A percentile compares a stretch with the other conserved stretches of the same genome.
Conservation (phyloP, 2,329 filamentous ascomycete species). For the Didymella glomerata region DNA sequence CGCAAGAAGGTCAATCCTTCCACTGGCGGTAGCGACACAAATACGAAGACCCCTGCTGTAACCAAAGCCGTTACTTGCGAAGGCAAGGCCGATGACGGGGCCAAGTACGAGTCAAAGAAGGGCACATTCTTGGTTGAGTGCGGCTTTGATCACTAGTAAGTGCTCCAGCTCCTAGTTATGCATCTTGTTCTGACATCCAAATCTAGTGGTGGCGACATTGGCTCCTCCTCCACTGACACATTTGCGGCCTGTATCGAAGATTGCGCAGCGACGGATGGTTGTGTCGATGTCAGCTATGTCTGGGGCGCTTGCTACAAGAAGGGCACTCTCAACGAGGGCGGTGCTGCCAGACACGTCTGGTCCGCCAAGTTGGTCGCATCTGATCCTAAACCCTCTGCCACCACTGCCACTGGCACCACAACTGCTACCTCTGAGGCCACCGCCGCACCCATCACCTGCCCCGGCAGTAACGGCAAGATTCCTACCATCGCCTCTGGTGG, state of each 20-base stretch:
- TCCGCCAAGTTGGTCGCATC: constrained; percentile 13
- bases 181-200: background rate
- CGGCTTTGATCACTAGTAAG: constrained; percentile 16
- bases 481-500: constrained; percentile 13
- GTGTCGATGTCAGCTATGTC: constrained; percentile 18
- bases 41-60: background rate
- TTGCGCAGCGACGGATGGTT: constrained; percentile 14
- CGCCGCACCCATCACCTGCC: constrained; percentile 10
- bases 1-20: constrained; percentile 18
- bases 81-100: constrained; percentile 16
- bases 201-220: constrained; percentile 15
- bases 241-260: constrained; percentile 21
- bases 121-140: constrained; percentile 17
- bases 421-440: background rate
- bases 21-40: background rate
- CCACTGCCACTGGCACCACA: background rate
- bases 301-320: constrained; percentile 19
- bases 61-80: constrained; percentile 11
- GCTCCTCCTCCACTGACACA: constrained; percentile 9
- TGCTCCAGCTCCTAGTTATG: background rate
- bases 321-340: constrained; percentile 13
- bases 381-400: constrained; percentile 4
- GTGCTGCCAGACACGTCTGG: constrained; percentile 16
- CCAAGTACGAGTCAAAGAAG: constrained; percentile 17
- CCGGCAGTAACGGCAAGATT: constrained; percentile 14